Percentiles rank a stretch among this genome's conserved stretches.
phyloP scores from a whole-genome alignment of 805 yeast species.

The Starmerella ratchasimensis region DNA sequence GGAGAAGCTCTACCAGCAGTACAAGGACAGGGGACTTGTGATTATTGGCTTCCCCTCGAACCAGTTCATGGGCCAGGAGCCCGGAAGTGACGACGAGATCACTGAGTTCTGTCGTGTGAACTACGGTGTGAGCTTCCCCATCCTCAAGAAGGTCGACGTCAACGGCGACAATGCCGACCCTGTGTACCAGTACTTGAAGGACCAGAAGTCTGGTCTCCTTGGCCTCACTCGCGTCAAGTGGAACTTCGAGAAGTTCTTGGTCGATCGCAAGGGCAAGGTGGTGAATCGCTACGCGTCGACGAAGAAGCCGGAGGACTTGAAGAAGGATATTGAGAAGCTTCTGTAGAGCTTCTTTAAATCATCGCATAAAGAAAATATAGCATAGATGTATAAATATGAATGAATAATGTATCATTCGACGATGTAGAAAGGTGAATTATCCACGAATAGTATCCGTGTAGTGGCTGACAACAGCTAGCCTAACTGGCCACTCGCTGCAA shows the following conservation, averaged over 20 bases:
- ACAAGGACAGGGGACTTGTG: slow-evolving; percentile 47
- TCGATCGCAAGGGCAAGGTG: slow-evolving; percentile 46
- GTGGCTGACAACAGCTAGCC: too few species aligned
- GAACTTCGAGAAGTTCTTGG: slow-evolving; percentile 67
- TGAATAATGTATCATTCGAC: too few species aligned
- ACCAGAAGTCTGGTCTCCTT: slow-evolving; percentile 41
- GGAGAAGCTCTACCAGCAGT: slow-evolving; percentile 54
- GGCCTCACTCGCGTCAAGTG: slow-evolving; percentile 63
- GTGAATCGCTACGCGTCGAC: slow-evolving; percentile 53
- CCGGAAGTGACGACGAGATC: slow-evolving; percentile 50
- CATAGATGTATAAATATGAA: too few species aligned
- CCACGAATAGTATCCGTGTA: too few species aligned
- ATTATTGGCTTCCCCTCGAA: slow-evolving; percentile 84
- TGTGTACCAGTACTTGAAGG: slow-evolving; percentile 66
- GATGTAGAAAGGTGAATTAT: too few species aligned
- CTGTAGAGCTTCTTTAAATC: too few species aligned
- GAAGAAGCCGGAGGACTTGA: slow-evolving; percentile 51
- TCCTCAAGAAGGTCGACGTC: slow-evolving; percentile 74
- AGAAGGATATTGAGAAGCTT: slow-evolving; percentile 43
- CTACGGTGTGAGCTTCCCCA: slow-evolving; percentile 87
- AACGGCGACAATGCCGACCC: slow-evolving; percentile 75
- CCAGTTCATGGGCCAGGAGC: slow-evolving; percentile 80
- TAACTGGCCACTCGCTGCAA: too few species aligned
- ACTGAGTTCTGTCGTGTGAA: slow-evolving; percentile 59
- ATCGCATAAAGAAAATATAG: too few species aligned